These are phyloP conservation scores for Elongisporangium prolatum DNA, from an alignment of 352 stramenopile genomes.

Conservation along the genomic window DNA sequence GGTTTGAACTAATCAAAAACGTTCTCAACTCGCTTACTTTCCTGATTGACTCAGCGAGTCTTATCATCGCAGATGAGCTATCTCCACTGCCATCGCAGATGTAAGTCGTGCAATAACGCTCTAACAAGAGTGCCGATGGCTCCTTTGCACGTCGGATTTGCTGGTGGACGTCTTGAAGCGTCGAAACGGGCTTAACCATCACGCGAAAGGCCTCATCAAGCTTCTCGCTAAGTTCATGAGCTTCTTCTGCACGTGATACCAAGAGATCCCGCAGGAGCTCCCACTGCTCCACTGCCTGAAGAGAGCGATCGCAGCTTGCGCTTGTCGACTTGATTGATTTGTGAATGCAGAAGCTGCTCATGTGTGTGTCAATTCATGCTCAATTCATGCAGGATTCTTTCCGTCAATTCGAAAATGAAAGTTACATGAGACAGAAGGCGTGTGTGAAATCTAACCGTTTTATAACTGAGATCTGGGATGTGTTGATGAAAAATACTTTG, in stretches of 20 bases:
- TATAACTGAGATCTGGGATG: background rate
- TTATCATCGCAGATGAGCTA: background rate
- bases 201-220: background rate
- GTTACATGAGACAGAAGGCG: background rate
- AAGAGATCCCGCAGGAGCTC: background rate
- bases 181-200: background rate
- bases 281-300: background rate
- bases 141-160: background rate
- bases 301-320: background rate
- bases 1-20: background rate
- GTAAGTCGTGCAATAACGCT: background rate
- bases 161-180: background rate
- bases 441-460: background rate
- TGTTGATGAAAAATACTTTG: background rate
- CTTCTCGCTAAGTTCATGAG: background rate
- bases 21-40: background rate
- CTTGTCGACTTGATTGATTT: background rate
- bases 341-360: background rate
- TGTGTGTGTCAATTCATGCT: background rate
- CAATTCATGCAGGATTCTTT: background rate
- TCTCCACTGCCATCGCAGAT: background rate
- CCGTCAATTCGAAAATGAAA: background rate
- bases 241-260: background rate
- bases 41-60: background rate
- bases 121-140: background rate